Evolutionary conservation across 768 basidiomycete genomes (phyloP).

Genomic region (Ramaria sp.): DNA sequence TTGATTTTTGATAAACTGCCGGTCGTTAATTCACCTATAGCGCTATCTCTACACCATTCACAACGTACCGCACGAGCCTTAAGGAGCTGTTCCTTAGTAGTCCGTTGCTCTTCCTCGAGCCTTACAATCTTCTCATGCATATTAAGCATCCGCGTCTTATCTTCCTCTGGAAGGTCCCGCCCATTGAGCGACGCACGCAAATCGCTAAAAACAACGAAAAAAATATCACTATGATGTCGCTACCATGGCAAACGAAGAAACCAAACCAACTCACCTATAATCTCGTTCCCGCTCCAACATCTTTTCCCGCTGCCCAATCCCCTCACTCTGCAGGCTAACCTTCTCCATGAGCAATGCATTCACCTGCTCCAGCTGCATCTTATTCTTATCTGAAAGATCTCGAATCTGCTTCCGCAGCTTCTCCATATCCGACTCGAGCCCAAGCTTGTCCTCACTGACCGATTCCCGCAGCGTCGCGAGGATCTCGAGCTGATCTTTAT

Average conservation of each 20-base stretch:
- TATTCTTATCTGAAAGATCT: slow-evolving; percentile 70
- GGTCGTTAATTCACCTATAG: not conserved
- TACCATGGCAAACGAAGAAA: not conserved
- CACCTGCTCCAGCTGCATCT: slow-evolving; percentile 85
- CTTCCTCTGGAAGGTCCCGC: slow-evolving; percentile 72
- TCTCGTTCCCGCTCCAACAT: slow-evolving; percentile 81
- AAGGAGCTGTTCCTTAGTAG: slow-evolving; percentile 59
- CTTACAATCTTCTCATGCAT: slow-evolving; percentile 70
- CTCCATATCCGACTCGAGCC: slow-evolving; percentile 57
- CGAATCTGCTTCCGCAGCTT: slow-evolving; percentile 55
- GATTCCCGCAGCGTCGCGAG: slow-evolving; percentile 77
- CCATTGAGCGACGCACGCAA: slow-evolving; percentile 67
- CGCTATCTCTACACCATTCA: not conserved
- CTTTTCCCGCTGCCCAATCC: slow-evolving; percentile 80
- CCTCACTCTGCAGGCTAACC: slow-evolving; percentile 79
- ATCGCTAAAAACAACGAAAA: slow-evolving; percentile 37
- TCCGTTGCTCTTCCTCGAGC: slow-evolving; percentile 62
- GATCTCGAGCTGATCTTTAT: slow-evolving; percentile 89
- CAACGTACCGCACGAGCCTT: slow-evolving; percentile 62
- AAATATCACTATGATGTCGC: not conserved
- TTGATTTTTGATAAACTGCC: slow-evolving; percentile 84
- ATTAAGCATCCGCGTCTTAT: slow-evolving; percentile 60
- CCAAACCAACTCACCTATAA: slow-evolving; percentile 46
- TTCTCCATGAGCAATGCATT: slow-evolving; percentile 83
- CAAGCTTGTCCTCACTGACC: slow-evolving; percentile 77